Conservation (phyloP, 1,284 basidiomycete genomes). For the Peniophora sp. region DNA sequence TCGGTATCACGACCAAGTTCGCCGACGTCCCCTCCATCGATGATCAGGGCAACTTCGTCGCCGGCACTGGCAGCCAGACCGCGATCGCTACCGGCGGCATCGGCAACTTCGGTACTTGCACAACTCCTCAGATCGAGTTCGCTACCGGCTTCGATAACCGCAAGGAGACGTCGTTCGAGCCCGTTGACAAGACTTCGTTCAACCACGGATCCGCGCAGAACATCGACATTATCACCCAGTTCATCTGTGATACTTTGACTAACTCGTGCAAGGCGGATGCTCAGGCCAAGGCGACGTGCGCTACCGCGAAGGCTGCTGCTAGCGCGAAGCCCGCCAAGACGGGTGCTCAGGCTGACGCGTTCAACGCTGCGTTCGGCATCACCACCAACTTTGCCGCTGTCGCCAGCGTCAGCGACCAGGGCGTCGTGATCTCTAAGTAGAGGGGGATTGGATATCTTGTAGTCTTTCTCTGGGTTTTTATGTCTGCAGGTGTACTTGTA, state of each 20-base stretch:
- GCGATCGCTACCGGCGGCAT: slow-evolving; percentile 8
- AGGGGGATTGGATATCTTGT: too few species aligned
- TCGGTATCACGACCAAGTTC: slow-evolving; percentile 29
- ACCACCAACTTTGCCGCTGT: slow-evolving; percentile 18
- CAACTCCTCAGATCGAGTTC: slow-evolving; percentile 53
- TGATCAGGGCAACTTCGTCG: slow-evolving; percentile 1
- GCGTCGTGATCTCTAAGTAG: background rate
- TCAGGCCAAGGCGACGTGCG: slow-evolving; percentile 42
- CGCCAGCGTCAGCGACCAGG: slow-evolving; percentile 1
- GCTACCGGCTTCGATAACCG: slow-evolving; percentile 50
- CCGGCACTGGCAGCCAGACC: background rate
- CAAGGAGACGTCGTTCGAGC: slow-evolving; percentile 49
- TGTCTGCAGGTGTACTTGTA: too few species aligned
- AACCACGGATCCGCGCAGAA: slow-evolving; percentile 46
- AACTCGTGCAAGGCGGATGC: slow-evolving; percentile 43
- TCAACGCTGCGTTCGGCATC: slow-evolving; percentile 40
- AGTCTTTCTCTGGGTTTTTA: too few species aligned
- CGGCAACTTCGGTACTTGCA: slow-evolving; percentile 51
- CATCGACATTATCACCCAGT: slow-evolving; percentile 45
- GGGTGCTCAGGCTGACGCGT: slow-evolving; percentile 48
- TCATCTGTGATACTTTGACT: slow-evolving; percentile 29
- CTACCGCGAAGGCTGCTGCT: slow-evolving; percentile 34
- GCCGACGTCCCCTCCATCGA: slow-evolving; percentile 2
- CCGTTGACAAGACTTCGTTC: slow-evolving; percentile 35
- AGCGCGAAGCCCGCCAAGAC: slow-evolving; percentile 31